A percentile compares a stretch with the other conserved stretches of the same genome.
Conservation (phyloP, 2,329 filamentous ascomycete species). For the Coleophoma cylindrospora region DNA sequence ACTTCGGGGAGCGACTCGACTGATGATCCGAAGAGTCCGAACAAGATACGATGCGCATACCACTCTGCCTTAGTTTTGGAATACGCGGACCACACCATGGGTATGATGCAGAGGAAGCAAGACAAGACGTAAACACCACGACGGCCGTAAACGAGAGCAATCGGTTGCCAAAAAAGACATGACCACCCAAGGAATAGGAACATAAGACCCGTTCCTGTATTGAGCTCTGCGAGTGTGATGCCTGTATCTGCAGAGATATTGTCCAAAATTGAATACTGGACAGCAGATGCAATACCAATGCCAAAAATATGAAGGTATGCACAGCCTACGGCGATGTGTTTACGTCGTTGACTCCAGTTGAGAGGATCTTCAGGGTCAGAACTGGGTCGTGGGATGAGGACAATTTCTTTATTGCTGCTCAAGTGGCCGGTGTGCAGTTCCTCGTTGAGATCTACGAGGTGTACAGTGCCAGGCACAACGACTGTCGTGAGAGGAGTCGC, state of each 20-base stretch:
- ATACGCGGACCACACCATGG: background rate
- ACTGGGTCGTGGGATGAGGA: slow-evolving; percentile 27
- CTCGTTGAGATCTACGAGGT: slow-evolving; percentile 25
- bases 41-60: background rate
- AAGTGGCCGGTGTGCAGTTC: slow-evolving; percentile 15
- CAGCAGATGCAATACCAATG: slow-evolving; percentile 40
- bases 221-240: slow-evolving; percentile 37
- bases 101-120: background rate
- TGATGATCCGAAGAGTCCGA: background rate
- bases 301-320: slow-evolving; percentile 38
- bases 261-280: slow-evolving; percentile 43
- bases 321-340: slow-evolving; percentile 23
- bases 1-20: background rate
- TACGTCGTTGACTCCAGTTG: slow-evolving; percentile 30
- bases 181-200: slow-evolving; percentile 46
- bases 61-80: background rate
- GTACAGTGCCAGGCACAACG: slow-evolving; percentile 29
- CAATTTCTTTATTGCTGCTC: slow-evolving; percentile 16
- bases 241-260: slow-evolving; percentile 41
- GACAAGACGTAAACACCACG: slow-evolving; percentile 14
- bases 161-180: slow-evolving; percentile 44
- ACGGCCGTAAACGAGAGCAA: slow-evolving; percentile 46
- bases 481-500: too few relatives aligned
- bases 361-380: slow-evolving; percentile 33
- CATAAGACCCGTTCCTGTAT: slow-evolving; percentile 45